Evolutionary conservation across 2,329 filamentous ascomycete species (phyloP), one percentile per base, ranked within the genome.

Genomic region (Apiospora hydei): DNA sequence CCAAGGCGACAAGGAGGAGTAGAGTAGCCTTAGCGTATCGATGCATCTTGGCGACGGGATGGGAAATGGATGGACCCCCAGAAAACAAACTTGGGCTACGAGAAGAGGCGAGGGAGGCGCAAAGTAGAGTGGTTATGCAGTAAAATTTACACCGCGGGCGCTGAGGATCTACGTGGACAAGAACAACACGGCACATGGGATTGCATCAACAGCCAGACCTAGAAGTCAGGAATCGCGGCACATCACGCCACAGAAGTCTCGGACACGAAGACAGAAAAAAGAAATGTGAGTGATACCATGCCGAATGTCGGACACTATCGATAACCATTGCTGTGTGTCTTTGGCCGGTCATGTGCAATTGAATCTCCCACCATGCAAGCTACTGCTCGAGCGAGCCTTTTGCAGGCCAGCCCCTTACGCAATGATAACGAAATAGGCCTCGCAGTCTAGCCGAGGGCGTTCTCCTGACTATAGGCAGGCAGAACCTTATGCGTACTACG

Each of bases 1-100:
- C 18, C 61, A 80, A 71, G 64, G 70, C 53, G 24, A 71, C 38
- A 10, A 77, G 41, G 16, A 74, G 74, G 8, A 73, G 0, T 41
- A 77, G 16, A 11, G 49, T 70, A 38, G 66, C 73, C 53, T 69
- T 74, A 13, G 47, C 61, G 74, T 73, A 74, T 70, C 73, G 34
- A 14, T 72, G 34, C 76, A 77, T 77, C 34, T 72, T 73, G 68
- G 43, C 24, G 21, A 46, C 11, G 18, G 57, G 34, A 14, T 13
- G 8, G 34, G 4, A 14, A 64, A 10, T 64, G 10, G 3, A 8
- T 41, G 10, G 21, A 41, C 21, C 57, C 21, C 53, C 14, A 38
- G 16, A 38, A 38, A 30, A 41, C 34, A 64, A 41, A 41, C 6
- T 8, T n/a, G 18, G 3, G 7, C 57, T 41, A 64, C 1, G 7